phyloP scores from a whole-genome alignment of 2,329 filamentous ascomycete genomes.

The Aspergillus sp. region DNA sequence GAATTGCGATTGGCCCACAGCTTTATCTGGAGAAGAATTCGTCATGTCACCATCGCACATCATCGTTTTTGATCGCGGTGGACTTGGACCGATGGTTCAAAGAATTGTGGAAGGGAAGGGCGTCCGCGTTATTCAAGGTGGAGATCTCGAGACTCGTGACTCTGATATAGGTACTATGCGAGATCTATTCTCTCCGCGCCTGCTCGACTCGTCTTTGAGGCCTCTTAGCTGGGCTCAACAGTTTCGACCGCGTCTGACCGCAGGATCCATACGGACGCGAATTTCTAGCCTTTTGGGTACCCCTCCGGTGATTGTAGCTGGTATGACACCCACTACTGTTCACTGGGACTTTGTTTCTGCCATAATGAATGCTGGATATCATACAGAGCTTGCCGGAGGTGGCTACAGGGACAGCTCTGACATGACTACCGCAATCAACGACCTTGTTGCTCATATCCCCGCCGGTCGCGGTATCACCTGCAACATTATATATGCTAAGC shows the following conservation, averaged over 20 bases:
- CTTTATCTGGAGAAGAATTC: conserved; percentile 2
- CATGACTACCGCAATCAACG: conserved; percentile 49
- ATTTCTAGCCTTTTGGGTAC: conserved; percentile 85
- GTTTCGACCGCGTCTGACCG: conserved; percentile 81
- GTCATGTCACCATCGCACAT: conserved; percentile 13
- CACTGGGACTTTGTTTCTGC: conserved; percentile 66
- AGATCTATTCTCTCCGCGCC: conserved; percentile 16
- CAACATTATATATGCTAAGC: conserved; percentile 58
- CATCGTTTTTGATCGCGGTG: conserved; percentile 21
- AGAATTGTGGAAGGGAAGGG: conserved; percentile 18
- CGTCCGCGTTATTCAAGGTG: conserved; percentile 17
- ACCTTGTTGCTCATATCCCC: conserved; percentile 64
- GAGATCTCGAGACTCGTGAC: conserved; percentile 19
- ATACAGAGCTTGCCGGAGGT: conserved; percentile 53
- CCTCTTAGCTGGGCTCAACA: conserved; percentile 91
- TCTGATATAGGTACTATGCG: conserved; percentile 19
- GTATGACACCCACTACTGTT: conserved; percentile 90
- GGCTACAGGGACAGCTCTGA: conserved; percentile 51
- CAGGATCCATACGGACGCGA: conserved; percentile 91
- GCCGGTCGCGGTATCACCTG: conserved; percentile 59
- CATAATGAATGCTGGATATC: conserved; percentile 54
- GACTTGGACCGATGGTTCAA: conserved; percentile 17
- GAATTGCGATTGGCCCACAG: conserved; percentile 21
- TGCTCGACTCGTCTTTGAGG: conserved; percentile 65
- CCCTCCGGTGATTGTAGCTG: conserved; percentile 85